These are phyloP conservation scores for Rhododendron ovatum DNA, from an alignment of 148 eudicot species.

Conservation along the genomic window DNA sequence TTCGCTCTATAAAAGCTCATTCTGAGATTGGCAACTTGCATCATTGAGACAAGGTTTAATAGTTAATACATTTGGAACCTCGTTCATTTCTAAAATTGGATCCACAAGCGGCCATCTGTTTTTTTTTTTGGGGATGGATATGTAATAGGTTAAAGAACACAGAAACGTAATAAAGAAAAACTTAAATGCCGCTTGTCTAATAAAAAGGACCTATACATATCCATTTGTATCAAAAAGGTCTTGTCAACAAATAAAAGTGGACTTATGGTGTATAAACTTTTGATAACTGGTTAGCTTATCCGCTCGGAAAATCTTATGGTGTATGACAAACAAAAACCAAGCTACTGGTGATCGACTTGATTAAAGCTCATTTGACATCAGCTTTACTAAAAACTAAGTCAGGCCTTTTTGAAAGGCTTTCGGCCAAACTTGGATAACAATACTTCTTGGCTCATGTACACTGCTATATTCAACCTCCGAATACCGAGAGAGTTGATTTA, in stretches of 20 bases:
- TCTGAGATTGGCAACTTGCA: slow-evolving; percentile 1
- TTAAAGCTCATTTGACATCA: neutral
- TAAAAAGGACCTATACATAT: neutral
- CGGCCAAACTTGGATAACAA: neutral
- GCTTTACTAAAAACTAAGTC: neutral
- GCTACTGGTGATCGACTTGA: neutral
- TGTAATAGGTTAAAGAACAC: neutral
- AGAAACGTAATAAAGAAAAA: neutral
- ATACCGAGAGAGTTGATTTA: neutral
- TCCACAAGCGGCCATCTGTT: neutral
- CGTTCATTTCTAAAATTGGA: neutral
- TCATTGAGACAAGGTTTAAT: neutral
- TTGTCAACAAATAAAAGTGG: neutral
- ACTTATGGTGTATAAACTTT: neutral
- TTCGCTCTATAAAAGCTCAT: neutral
- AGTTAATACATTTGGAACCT: neutral
- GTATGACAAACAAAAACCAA: neutral
- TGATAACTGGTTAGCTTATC: neutral
- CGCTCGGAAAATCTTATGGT: neutral
- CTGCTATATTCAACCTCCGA: neutral
- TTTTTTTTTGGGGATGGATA: neutral
- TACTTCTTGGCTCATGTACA: neutral
- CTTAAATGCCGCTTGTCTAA: neutral
- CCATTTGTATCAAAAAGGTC: neutral
- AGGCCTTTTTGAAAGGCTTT: neutral